Percentiles rank a stretch among this genome's conserved stretches.
Evolutionary conservation across 2,329 filamentous ascomycete species (phyloP).

Genomic region (Beauveria australis): DNA sequence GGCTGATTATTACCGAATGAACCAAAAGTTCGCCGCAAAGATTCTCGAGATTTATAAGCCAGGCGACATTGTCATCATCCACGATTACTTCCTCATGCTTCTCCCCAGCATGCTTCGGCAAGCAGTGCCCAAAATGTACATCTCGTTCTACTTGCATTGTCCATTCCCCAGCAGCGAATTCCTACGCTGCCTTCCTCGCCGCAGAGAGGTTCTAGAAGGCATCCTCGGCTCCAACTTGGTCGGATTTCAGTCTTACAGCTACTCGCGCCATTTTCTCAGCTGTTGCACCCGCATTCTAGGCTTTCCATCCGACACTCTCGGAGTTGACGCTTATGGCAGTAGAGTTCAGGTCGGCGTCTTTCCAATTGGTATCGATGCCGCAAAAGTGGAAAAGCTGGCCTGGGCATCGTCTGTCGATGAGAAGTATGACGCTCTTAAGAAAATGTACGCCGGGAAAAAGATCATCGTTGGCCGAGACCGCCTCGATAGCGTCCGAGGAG

Average conservation of each 20-base stretch:
- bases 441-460: constrained; percentile 81
- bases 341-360: constrained; percentile 90
- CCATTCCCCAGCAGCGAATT: constrained; percentile 97
- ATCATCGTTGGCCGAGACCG: constrained; percentile 92
- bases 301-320: constrained; percentile 78
- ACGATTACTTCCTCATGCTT: constrained; percentile 90
- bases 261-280: constrained; percentile 87
- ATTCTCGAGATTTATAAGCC: constrained; percentile 86
- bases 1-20: constrained; percentile 90
- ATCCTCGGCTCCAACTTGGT: constrained; percentile 87
- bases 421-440: constrained; percentile 63
- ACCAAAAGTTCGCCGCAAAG: constrained; percentile 81
- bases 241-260: constrained; percentile 92
- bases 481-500: constrained; percentile 85
- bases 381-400: constrained; percentile 65
- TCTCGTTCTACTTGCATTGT: constrained; percentile 88
- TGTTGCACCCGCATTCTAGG: constrained; percentile 86
- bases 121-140: constrained; percentile 79
- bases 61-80: constrained; percentile 84
- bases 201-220: constrained; percentile 86
- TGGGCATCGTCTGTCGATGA: constrained; percentile 64
- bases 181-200: constrained; percentile 75
- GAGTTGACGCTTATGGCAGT: constrained; percentile 81
- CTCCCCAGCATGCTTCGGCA: constrained; percentile 84
- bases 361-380: constrained; percentile 89